Conservation (phyloP, 1,284 basidiomycete genomes). For the Puccinia horiana region DNA sequence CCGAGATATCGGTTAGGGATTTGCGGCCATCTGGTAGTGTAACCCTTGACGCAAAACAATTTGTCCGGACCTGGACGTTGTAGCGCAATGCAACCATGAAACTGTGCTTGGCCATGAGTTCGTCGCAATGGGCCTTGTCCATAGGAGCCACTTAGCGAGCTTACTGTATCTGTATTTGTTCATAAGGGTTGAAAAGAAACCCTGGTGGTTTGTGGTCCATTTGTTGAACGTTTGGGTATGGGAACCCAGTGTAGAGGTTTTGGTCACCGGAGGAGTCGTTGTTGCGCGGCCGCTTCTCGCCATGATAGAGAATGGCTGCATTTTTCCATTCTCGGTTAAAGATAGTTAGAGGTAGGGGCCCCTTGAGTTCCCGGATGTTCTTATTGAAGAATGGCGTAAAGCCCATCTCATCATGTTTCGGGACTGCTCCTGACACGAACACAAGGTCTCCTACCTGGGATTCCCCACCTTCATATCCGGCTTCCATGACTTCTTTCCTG, state of each 20-base stretch:
- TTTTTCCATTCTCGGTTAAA: not conserved
- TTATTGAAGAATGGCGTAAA: conserved; percentile 3
- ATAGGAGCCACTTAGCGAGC: not conserved
- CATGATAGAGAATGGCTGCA: not conserved
- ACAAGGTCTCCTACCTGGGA: too few relatives aligned
- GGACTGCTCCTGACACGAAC: too few relatives aligned
- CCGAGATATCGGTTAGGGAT: not conserved
- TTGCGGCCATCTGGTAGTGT: accelerated
- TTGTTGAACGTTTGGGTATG: not conserved
- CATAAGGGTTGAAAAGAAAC: not conserved
- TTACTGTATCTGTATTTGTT: not conserved
- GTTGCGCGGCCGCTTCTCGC: not conserved
- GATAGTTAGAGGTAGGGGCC: conserved; percentile 1
- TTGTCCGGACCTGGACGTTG: not conserved
- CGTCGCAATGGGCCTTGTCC: not conserved
- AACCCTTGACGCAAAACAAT: not conserved
- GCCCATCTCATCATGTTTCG: not conserved
- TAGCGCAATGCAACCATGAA: conserved; percentile 9
- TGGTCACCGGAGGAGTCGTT: not conserved
- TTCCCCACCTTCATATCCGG: too few relatives aligned
- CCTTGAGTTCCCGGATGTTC: not conserved
- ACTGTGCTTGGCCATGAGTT: not conserved
- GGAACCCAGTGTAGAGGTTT: not conserved
- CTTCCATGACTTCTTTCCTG: too few relatives aligned
- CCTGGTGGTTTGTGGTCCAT: not conserved